A percentile compares a stretch with the other conserved stretches of the same genome.
These are phyloP conservation scores for Stephanodiscus triporus DNA, from an alignment of 108 stramenopile genomes.

Conservation along the genomic window DNA sequence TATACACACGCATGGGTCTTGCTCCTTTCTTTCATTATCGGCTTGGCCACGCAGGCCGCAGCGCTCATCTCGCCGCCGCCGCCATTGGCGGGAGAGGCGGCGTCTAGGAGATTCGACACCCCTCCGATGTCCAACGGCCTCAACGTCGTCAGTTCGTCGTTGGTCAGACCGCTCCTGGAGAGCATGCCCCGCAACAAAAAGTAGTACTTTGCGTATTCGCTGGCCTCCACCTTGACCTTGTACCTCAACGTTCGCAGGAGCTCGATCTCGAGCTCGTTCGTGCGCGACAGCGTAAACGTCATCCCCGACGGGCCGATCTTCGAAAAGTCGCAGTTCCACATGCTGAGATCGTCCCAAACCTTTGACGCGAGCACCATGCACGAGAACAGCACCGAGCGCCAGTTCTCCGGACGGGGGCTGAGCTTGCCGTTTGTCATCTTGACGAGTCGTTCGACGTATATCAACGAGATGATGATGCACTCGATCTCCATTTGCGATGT, in stretches of 20 bases:
- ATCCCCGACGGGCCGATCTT: slow-evolving; percentile 78
- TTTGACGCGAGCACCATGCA: slow-evolving; percentile 94
- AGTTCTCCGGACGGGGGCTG: slow-evolving; percentile 75
- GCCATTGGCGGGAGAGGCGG: neutral
- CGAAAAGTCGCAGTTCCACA: slow-evolving; percentile 96
- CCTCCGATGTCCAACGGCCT: slow-evolving; percentile 79
- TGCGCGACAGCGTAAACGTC: slow-evolving; percentile 82
- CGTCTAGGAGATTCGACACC: slow-evolving; percentile 41
- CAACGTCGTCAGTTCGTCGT: slow-evolving; percentile 57
- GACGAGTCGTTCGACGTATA: slow-evolving; percentile 95
- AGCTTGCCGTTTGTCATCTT: slow-evolving; percentile 84
- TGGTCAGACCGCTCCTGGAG: slow-evolving; percentile 71
- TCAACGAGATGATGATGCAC: slow-evolving; percentile 94
- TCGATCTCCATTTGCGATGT: slow-evolving; percentile 92
- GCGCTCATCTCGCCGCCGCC: neutral
- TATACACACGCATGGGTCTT: slow-evolving; percentile 43
- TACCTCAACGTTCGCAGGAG: slow-evolving; percentile 73
- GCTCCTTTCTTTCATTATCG: slow-evolving; percentile 43
- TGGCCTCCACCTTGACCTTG: slow-evolving; percentile 89
- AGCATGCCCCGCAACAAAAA: slow-evolving; percentile 90
- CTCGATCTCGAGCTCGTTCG: slow-evolving; percentile 92
- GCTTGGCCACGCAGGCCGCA: slow-evolving; percentile 45
- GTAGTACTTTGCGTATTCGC: slow-evolving; percentile 97
- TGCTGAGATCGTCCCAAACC: slow-evolving; percentile 97
- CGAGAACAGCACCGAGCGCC: slow-evolving; percentile 89